Conservation (phyloP, 257 asterid genomes). For the Solanum neorickii region DNA sequence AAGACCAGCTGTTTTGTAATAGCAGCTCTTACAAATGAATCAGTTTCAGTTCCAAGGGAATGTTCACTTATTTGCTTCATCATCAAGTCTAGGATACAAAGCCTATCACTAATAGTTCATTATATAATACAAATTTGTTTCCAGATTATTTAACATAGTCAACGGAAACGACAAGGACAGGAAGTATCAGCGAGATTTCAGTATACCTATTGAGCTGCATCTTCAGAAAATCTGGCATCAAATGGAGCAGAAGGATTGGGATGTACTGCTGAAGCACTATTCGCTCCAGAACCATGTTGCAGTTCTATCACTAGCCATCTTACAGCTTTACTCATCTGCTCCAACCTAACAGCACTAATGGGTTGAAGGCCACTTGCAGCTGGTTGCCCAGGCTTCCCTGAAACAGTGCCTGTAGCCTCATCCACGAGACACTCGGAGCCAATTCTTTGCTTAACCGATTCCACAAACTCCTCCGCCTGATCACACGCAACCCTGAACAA, state of each 20-base stretch:
- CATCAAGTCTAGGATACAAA: not conserved
- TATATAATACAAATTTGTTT: not conserved
- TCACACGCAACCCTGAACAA: constrained; percentile 82
- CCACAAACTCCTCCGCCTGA: constrained; percentile 91
- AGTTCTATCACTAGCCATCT: constrained; percentile 86
- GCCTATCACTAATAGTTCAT: not conserved
- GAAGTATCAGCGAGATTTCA: not conserved
- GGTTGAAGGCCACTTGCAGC: constrained; percentile 62
- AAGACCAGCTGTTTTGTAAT: not conserved
- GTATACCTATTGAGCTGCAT: constrained; percentile 64
- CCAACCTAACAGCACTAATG: constrained; percentile 89
- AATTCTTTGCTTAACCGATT: constrained; percentile 90
- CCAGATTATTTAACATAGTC: not conserved
- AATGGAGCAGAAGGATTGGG: constrained; percentile 61
- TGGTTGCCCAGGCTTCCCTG: constrained; percentile 55
- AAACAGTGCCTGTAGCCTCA: constrained; percentile 81
- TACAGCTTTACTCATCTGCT: constrained; percentile 98
- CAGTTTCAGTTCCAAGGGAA: not conserved
- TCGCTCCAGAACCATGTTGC: constrained; percentile 78
- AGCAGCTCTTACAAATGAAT: not conserved
- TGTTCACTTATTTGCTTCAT: not conserved
- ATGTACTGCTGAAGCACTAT: constrained; percentile 32
- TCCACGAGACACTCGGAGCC: constrained; percentile 96
- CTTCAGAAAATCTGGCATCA: constrained; percentile 89
- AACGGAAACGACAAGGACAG: not conserved